Base-by-base conservation (phyloP, 2,329 filamentous ascomycete species). In the Trichoderma aggressivum region DNA sequence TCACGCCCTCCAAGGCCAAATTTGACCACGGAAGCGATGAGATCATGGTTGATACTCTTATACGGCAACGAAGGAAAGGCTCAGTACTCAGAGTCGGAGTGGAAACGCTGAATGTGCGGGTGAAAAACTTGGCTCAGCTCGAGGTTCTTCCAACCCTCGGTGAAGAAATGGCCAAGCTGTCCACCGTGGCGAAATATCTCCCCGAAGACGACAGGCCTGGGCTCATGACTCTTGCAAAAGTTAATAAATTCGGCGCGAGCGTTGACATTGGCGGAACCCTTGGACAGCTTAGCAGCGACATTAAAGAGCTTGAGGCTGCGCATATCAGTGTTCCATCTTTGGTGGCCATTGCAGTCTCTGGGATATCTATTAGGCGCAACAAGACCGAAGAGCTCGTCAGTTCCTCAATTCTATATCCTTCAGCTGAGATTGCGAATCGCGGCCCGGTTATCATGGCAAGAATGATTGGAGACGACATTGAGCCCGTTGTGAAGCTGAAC, bases 191-290 rank as follows among this genome's bases (percentile, higher is more conserved):
- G 7, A 98, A 98, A 78, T 98, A 98, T 79, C 86, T 99, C 3
- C 95, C 96, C 0, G 95, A 99, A 75, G 96, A 99, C 80, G 95
- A 99, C 76, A 89, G 94, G 2, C 96, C 96, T 2, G 96, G 96
- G 0, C 84, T 98, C 24, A 84, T 99, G 47, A 94, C 91, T 0
- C 84, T 99, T 47, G 85, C 87, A 0, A 84, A 89, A 34, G 80
- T 98, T 67, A 88, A 89, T 66, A 88, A 89, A 21, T 76, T 93
- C 7, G 86, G 91, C 32, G 81, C 88, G 10, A 84, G 85, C 30
- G 81, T 93, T 11, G 87, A 92, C 56, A 79, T 95, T 62, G 91
- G 90, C 56, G 87, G 90, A 2, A 86, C 87, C 43, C 84, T 98
- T 70, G 96, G 96, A 0, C 83, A 81, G 36, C 83, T 91, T 65